Evolutionary conservation across 23 red algal genomes (phyloP).

Genomic region (Cyanidium caldarium): DNA sequence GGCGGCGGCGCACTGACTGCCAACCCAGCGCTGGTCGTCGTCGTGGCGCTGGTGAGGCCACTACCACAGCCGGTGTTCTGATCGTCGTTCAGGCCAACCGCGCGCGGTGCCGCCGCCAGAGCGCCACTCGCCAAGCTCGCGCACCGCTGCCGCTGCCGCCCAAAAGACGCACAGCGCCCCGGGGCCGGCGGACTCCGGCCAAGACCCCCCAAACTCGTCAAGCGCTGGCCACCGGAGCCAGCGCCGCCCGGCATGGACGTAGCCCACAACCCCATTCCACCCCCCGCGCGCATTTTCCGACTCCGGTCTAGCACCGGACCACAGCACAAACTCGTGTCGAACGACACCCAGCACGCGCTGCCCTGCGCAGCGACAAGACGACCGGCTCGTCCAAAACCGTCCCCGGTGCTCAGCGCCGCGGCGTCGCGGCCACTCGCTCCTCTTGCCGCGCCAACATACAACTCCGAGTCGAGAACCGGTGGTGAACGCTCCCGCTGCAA

Average conservation of each 20-base stretch:
- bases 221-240: conserved; percentile 1
- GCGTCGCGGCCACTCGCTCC: neutral
- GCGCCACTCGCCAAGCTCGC: neutral
- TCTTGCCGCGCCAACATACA: neutral
- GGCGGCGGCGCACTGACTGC: neutral
- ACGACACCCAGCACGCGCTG: neutral
- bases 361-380: neutral
- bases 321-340: neutral
- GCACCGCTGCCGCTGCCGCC: neutral
- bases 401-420: neutral
- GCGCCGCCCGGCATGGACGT: neutral
- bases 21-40: neutral
- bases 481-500: neutral
- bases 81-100: neutral
- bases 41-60: neutral
- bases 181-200: neutral
- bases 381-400: neutral
- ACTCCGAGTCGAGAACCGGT: neutral
- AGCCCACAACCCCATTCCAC: neutral
- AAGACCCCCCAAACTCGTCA: neutral
- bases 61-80: neutral
- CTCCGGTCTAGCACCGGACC: neutral
- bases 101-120: neutral
- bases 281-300: no score
- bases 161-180: neutral